Evolutionary conservation across 176 grass and related monocot species (phyloP).

Genomic region (Eragrostis curvula): DNA sequence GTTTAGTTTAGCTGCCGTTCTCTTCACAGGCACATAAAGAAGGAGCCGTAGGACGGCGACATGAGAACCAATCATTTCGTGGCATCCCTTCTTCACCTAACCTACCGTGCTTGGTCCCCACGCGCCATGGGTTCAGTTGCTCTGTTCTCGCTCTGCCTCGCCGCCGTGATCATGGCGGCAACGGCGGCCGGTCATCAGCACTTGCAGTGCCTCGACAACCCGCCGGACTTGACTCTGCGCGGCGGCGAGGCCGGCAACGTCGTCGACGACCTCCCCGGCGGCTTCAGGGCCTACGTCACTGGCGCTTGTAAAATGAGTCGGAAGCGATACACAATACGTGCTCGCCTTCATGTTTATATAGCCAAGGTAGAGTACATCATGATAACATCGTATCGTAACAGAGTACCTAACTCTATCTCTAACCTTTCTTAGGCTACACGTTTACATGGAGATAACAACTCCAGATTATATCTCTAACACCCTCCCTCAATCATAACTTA

Average conservation of each 20-base stretch:
- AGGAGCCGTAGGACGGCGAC: not conserved
- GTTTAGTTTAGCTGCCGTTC: no score
- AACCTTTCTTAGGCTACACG: no score
- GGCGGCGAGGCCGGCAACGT: not conserved
- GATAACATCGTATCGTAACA: no score
- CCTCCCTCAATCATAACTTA: no score
- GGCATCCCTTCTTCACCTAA: no score
- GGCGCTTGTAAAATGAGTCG: not conserved
- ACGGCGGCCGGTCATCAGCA: not conserved
- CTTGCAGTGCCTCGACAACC: not conserved
- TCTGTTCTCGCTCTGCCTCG: not conserved
- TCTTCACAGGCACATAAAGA: no score
- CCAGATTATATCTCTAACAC: no score
- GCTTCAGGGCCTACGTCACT: slow-evolving; percentile 46
- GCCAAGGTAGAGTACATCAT: no score
- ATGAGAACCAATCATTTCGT: not conserved
- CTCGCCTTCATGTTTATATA: no score
- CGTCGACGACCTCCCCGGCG: slow-evolving; percentile 21
- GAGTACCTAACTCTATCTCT: no score
- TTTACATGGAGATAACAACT: no score
- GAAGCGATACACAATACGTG: no score
- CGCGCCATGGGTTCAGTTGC: not conserved
- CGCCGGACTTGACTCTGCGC: not conserved
- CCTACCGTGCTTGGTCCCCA: not conserved
- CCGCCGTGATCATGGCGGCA: not conserved